These are phyloP conservation scores for Solanum ossicruentum DNA, from an alignment of 257 asterid species.

Conservation along the genomic window DNA sequence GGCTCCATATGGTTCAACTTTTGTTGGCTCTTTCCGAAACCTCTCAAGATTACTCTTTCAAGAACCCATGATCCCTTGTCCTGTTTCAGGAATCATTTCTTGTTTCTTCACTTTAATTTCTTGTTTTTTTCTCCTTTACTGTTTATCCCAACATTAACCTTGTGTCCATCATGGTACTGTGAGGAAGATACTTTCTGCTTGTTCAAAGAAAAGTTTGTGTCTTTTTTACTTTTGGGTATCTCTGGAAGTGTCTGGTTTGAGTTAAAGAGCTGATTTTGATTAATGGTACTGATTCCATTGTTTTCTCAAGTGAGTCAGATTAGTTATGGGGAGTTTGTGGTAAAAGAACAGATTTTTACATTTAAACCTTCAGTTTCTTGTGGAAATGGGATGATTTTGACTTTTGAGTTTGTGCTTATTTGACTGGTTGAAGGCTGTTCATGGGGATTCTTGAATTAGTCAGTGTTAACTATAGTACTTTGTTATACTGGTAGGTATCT, in stretches of 20 bases:
- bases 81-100: conserved; percentile 1
- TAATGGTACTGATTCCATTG: neutral
- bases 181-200: neutral
- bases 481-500: neutral
- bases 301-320: neutral
- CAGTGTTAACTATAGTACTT: neutral
- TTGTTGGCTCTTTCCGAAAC: conserved; percentile 15
- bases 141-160: neutral
- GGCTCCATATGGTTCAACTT: conserved; percentile 55
- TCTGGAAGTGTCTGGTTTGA: neutral
- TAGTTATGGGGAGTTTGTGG: neutral
- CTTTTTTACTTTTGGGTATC: neutral
- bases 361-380: neutral
- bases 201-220: neutral
- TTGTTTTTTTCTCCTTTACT: neutral
- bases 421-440: neutral
- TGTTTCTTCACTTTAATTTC: neutral
- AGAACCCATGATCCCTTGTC: neutral
- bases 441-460: neutral
- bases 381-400: neutral
- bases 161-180: neutral
- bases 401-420: neutral
- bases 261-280: neutral
- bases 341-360: neutral
- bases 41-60: neutral